Conservation (phyloP, 176 grass and related monocot species). For the Musa schizocarpa region DNA sequence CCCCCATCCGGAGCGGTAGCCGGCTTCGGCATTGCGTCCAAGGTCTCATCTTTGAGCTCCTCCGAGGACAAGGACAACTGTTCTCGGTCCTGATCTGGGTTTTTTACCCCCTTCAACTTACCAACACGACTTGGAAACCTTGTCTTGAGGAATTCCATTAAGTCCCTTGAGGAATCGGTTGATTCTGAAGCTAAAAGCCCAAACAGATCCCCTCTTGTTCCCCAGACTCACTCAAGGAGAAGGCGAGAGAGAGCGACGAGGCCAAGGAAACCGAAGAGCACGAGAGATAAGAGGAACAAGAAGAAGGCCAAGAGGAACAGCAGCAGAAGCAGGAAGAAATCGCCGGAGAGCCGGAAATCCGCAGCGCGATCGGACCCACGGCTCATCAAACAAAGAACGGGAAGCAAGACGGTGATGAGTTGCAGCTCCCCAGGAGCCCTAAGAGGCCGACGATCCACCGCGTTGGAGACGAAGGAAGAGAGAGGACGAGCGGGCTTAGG, state of each 20-base stretch:
- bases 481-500: not conserved
- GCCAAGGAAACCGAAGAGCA: not conserved
- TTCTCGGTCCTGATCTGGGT: constrained; percentile 16
- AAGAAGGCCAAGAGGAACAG: constrained; percentile 8
- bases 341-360: constrained; percentile 8
- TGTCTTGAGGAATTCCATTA: constrained; percentile 87
- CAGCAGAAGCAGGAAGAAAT: constrained; percentile 16
- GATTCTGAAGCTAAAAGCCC: not conserved
- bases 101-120: constrained; percentile 23
- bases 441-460: not conserved
- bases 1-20: constrained; percentile 10
- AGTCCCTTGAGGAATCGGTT: not conserved
- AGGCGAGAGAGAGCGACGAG: not conserved
- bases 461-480: not conserved
- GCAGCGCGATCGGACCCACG: constrained; percentile 13
- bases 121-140: constrained; percentile 36
- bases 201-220: constrained; percentile 3
- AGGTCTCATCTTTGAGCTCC: constrained; percentile 14
- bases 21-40: constrained; percentile 23
- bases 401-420: not conserved
- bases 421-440: not conserved
- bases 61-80: not conserved
- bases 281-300: not conserved
- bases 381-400: constrained; percentile 1
- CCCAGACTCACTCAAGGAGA: not conserved